These are phyloP conservation scores for Sclerotinia trifoliorum DNA, from an alignment of 2,329 filamentous ascomycete species.

Conservation along the genomic window DNA sequence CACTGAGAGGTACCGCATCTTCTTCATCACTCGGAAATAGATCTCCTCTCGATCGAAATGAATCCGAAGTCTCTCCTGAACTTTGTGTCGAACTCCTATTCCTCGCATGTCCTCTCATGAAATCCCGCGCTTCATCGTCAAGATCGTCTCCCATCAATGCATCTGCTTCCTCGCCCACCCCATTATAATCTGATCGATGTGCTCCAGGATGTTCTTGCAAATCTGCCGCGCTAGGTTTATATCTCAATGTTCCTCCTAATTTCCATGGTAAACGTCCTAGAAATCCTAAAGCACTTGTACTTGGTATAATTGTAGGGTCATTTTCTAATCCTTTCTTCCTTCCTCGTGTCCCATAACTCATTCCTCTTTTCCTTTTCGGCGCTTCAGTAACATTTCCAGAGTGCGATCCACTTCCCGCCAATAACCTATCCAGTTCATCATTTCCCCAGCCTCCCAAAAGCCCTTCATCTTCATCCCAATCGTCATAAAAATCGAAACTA, in stretches of 20 bases:
- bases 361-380: constrained; percentile 71
- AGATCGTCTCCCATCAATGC: constrained; percentile 61
- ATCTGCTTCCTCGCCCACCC: constrained; percentile 56
- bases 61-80: constrained; percentile 80
- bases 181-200: constrained; percentile 43
- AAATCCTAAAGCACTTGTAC: constrained; percentile 82
- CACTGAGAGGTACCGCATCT: constrained; percentile 87
- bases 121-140: constrained; percentile 29
- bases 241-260: constrained; percentile 76
- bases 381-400: constrained; percentile 53
- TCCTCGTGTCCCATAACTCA: constrained; percentile 81
- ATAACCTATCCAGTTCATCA: constrained; percentile 81
- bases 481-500: constrained; percentile 96
- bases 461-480: constrained; percentile 74
- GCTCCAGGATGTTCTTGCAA: constrained; percentile 78
- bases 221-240: constrained; percentile 88
- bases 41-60: constrained; percentile 82
- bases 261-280: constrained; percentile 81
- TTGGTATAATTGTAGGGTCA: constrained; percentile 87
- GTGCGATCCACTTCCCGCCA: constrained; percentile 64
- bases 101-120: constrained; percentile 43
- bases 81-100: constrained; percentile 71
- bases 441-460: constrained; percentile 72
- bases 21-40: constrained; percentile 83
- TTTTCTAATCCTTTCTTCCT: constrained; percentile 56